phyloP scores from a whole-genome alignment of 257 asterid genomes.

The Solanum corneliomulleri region DNA sequence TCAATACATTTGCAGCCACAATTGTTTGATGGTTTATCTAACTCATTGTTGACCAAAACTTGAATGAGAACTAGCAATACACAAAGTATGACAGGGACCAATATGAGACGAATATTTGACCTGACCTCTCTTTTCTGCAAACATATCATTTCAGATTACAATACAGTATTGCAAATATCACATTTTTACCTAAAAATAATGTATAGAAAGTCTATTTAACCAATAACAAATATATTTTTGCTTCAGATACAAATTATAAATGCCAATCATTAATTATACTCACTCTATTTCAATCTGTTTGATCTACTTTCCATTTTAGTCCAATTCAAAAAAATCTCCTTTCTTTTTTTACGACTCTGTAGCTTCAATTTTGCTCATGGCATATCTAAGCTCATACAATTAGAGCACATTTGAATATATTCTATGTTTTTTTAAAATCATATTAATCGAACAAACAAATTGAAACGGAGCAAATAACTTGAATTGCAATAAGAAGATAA shows the following conservation, averaged over 20 bases:
- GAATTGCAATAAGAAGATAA: not conserved
- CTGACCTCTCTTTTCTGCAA: constrained; percentile 66
- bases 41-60: constrained; percentile 43
- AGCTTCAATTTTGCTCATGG: not conserved
- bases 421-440: not conserved
- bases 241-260: not conserved
- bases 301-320: not conserved
- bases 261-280: not conserved
- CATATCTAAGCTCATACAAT: not conserved
- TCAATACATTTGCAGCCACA: constrained; percentile 90
- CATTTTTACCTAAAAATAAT: not conserved
- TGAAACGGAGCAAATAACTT: not conserved
- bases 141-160: not conserved
- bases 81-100: constrained; percentile 58
- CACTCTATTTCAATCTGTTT: not conserved
- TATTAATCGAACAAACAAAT: not conserved
- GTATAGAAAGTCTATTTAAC: not conserved
- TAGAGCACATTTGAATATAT: not conserved
- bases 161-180: not conserved
- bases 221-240: not conserved
- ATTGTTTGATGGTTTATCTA: constrained; percentile 63
- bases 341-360: not conserved
- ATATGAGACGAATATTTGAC: constrained; percentile 50
- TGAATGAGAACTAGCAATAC: constrained; percentile 68
- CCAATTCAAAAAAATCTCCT: not conserved